Percentiles rank a stretch among this genome's conserved stretches.
These are phyloP conservation scores for Aspergillus leporis DNA, from an alignment of 495 filamentous ascomycete species.

Conservation along the genomic window DNA sequence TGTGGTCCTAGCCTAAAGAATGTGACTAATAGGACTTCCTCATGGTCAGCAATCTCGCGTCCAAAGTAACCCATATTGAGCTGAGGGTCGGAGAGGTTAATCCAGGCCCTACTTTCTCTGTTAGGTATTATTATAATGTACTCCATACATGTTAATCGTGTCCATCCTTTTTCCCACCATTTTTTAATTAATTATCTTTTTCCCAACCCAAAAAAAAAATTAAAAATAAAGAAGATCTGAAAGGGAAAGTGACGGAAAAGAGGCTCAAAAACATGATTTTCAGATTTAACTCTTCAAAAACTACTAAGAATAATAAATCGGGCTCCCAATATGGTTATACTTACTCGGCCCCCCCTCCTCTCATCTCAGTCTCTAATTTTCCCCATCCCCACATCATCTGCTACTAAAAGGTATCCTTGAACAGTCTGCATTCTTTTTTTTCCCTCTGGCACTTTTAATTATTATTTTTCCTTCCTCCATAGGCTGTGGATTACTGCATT, in stretches of 20 bases:
- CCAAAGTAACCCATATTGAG: conserved; percentile 1
- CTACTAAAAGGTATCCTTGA: conserved; percentile 4
- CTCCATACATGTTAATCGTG: not conserved
- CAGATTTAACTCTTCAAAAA: not conserved
- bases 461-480: not conserved
- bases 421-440: not conserved
- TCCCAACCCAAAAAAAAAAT: not conserved
- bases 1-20: conserved; percentile 8
- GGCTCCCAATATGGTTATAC: not conserved
- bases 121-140: not conserved
- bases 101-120: not conserved
- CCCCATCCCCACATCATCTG: conserved; percentile 1
- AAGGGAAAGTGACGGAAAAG: conserved; percentile 10
- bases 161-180: not conserved
- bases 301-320: conserved; percentile 4
- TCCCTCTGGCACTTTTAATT: not conserved
- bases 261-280: conserved; percentile 20
- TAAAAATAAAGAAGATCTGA: not conserved
- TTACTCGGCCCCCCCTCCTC: not conserved
- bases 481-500: not conserved
- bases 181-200: not conserved
- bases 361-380: not conserved
- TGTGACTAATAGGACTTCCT: conserved; percentile 2
- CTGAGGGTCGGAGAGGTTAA: not conserved
- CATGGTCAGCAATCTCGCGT: not conserved